Conservation (phyloP, 331 rosid genomes). For the Quercus tomentella region DNA sequence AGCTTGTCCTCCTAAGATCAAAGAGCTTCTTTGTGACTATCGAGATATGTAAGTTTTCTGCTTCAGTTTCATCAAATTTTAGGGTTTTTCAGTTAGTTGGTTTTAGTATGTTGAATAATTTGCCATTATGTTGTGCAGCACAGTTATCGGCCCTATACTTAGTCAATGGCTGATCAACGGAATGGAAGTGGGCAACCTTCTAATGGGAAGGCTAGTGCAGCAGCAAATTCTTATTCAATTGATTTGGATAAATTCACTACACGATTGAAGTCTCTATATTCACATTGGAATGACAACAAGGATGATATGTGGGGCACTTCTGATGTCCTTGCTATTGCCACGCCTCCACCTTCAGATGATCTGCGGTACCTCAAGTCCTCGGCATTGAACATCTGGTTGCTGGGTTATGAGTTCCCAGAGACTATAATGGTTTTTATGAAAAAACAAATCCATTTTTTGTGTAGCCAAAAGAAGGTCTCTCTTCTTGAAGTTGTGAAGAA, state of each 20-base stretch:
- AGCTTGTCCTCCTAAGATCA: not conserved
- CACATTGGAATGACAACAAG: conserved; percentile 53
- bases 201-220: conserved; percentile 25
- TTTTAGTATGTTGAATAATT: not conserved
- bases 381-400: conserved; percentile 60
- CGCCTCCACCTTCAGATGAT: conserved; percentile 80
- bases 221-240: conserved; percentile 22
- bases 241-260: conserved; percentile 27
- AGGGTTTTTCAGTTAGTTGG: not conserved
- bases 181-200: conserved; percentile 20
- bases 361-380: conserved; percentile 74
- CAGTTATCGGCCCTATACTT: not conserved
- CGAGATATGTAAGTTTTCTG: not conserved
- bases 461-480: conserved; percentile 80
- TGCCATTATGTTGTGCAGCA: not conserved
- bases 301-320: conserved; percentile 57
- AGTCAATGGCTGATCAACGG: conserved; percentile 30
- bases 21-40: not conserved
- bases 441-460: conserved; percentile 67
- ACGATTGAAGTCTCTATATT: conserved; percentile 25
- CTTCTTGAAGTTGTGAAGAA: conserved; percentile 58
- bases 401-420: conserved; percentile 81
- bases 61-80: not conserved
- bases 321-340: conserved; percentile 58
- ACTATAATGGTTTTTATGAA: conserved; percentile 68